These are phyloP conservation scores for Solanum aculeatissimum DNA, from an alignment of 305 asterid species.

Conservation along the genomic window DNA sequence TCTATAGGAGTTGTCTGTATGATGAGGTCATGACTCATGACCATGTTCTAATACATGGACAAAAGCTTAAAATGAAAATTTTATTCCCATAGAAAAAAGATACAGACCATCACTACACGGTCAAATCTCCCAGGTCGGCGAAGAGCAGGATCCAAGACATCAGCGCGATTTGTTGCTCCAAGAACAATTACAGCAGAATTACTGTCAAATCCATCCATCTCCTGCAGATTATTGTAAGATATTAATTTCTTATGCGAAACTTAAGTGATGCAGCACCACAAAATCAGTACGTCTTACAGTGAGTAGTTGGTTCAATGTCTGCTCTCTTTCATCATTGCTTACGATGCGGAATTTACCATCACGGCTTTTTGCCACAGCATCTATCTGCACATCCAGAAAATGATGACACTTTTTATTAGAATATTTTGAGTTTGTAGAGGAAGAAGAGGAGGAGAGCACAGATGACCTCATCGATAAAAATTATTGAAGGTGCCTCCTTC, in stretches of 20 bases:
- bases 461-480: slow-evolving; percentile 93
- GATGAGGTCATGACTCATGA: background rate
- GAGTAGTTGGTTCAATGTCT: slow-evolving; percentile 93
- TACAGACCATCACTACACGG: slow-evolving; percentile 81
- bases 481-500: slow-evolving; percentile 97
- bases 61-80: background rate
- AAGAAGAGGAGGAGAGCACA: background rate
- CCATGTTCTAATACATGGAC: background rate
- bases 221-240: slow-evolving; percentile 40
- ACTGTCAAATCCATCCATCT: slow-evolving; percentile 99
- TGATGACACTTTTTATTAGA: background rate
- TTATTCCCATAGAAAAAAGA: background rate
- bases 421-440: background rate
- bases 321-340: slow-evolving; percentile 98
- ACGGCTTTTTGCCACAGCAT: slow-evolving; percentile 99
- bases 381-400: slow-evolving; percentile 62
- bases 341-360: slow-evolving; percentile 91
- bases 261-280: background rate
- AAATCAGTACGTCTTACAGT: slow-evolving; percentile 48
- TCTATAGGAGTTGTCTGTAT: background rate
- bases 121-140: slow-evolving; percentile 99
- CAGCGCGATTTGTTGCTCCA: slow-evolving; percentile 97
- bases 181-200: slow-evolving; percentile 97
- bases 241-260: background rate
- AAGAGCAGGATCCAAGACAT: slow-evolving; percentile 97